Evolutionary conservation across 2,329 filamentous ascomycete species (phyloP), one percentile per base, ranked within the genome.

Genomic region (Penicillium sp.): DNA sequence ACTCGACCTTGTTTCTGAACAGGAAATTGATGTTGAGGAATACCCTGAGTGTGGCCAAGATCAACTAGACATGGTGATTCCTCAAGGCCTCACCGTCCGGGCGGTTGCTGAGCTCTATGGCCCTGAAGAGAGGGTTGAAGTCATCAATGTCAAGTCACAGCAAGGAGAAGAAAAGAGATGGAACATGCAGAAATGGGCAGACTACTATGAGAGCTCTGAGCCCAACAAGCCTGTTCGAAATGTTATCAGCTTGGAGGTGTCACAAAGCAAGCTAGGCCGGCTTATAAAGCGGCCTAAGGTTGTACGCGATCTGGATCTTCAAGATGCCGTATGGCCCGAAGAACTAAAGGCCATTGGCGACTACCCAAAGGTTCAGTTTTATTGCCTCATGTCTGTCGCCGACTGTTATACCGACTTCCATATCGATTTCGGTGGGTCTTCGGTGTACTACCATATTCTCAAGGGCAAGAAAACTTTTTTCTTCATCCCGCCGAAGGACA

Each of bases 391-490:
- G 86, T 88, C 86, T 5, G 85, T 88, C 22, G 84, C 85, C 12
- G 85, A 89, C 69, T 87, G 85, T 69, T 89, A 87, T 61, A 89
- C 86, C 20, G 86, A 89, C 69, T 89, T 89, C 62, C 86, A 89
- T 70, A 86, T 89, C 66, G 86, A 89, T 66, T 89, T 89, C 70
- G 86, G 85, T 33, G 86, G 86, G 5, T 88, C 86, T 4, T 88
- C 85, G 1, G 86, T 89, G 6, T 89, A 85, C 66, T 89, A 89
- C 61, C 86, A 88, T 64, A 88, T 89, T 58, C 71, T 88, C 52
- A 85, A 85, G 60, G 86, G 86, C 53, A 85, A 81, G 65, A 89
- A 89, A 71, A 86, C 85, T 0, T 89, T 89, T 70, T 87, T 89
- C 70, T 88, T 89, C 74, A 87, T 89, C 51, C 85, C 85, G 3